Conservation (phyloP, 192 early-diverging fungal genomes). For the Backusella westeae region DNA sequence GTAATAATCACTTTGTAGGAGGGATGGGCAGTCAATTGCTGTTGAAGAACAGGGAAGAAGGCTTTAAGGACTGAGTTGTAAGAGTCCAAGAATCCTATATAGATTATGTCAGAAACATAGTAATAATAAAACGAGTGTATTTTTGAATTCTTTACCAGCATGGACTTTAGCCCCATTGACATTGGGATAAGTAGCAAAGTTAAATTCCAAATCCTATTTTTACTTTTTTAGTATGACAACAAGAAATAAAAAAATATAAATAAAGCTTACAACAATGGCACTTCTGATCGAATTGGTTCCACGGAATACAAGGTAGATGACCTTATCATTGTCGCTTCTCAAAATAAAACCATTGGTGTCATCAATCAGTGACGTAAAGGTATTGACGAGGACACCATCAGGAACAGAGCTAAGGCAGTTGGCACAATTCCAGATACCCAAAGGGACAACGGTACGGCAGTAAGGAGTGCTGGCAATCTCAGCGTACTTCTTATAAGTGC, state of each 20-base stretch:
- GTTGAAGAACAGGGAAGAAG: background rate
- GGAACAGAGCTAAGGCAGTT: background rate
- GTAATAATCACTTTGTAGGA: slow-evolving; percentile 21
- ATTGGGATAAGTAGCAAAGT: background rate
- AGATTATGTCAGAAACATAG: background rate
- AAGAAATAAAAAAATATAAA: background rate
- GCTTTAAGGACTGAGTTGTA: slow-evolving; percentile 4
- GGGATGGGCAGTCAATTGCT: slow-evolving; percentile 3
- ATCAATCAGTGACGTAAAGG: background rate
- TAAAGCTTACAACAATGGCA: slow-evolving; percentile 7
- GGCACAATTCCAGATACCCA: background rate
- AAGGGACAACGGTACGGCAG: background rate
- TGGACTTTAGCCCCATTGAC: slow-evolving; percentile 6
- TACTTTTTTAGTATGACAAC: background rate
- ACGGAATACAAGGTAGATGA: slow-evolving; percentile 9
- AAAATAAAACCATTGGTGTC: slow-evolving; percentile 8
- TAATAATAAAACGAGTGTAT: background rate
- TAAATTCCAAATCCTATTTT: slow-evolving; percentile 11
- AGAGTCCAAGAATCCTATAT: slow-evolving; percentile 16
- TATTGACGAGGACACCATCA: slow-evolving; percentile 1
- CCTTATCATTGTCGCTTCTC: slow-evolving; percentile 4
- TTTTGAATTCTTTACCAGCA: background rate
- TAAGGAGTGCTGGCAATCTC: background rate
- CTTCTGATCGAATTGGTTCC: background rate
- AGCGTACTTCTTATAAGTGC: background rate